Evolutionary conservation across 2,329 filamentous ascomycete genomes (phyloP).

Genomic region (Aspergillus fructus): DNA sequence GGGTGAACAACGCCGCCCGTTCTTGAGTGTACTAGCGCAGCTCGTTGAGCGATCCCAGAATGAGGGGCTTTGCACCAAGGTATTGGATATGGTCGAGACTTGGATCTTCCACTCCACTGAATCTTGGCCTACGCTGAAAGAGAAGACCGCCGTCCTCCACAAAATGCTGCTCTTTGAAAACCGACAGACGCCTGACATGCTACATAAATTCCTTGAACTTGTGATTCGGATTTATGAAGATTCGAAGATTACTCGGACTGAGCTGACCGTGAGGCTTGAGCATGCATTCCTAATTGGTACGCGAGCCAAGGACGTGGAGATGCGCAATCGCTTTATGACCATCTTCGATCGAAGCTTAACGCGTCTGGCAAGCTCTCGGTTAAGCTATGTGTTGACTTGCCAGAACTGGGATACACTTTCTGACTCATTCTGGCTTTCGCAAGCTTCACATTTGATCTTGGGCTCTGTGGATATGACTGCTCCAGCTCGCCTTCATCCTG

Average conservation of each 20-base stretch:
- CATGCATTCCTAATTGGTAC: constrained; percentile 97
- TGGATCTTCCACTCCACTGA: constrained; percentile 97
- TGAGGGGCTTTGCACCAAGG: constrained; percentile 82
- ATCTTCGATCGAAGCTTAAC: constrained; percentile 95
- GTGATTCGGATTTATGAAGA: constrained; percentile 99
- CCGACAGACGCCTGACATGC: constrained; percentile 74
- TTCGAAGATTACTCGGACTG: constrained; percentile 88
- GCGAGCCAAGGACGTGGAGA: constrained; percentile 87
- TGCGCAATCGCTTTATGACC: constrained; percentile 93
- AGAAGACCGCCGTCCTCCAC: constrained; percentile 97
- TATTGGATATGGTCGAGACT: constrained; percentile 85
- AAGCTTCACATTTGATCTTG: constrained; percentile 89
- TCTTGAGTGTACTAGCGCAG: constrained; percentile 90
- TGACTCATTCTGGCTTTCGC: constrained; percentile 95
- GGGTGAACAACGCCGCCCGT: constrained; percentile 85
- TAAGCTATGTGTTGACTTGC: constrained; percentile 83
- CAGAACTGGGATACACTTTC: constrained; percentile 97
- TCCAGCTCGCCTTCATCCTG: constrained; percentile 72
- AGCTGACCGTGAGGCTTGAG: constrained; percentile 95
- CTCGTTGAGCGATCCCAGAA: constrained; percentile 94
- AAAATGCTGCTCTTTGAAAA: constrained; percentile 98
- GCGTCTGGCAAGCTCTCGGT: constrained; percentile 82
- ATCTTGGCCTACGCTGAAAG: constrained; percentile 94
- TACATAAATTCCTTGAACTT: constrained; percentile 90
- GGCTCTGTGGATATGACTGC: constrained; percentile 84